phyloP scores from a whole-genome alignment of 345 rosid species.

The Linum trigynum region DNA sequence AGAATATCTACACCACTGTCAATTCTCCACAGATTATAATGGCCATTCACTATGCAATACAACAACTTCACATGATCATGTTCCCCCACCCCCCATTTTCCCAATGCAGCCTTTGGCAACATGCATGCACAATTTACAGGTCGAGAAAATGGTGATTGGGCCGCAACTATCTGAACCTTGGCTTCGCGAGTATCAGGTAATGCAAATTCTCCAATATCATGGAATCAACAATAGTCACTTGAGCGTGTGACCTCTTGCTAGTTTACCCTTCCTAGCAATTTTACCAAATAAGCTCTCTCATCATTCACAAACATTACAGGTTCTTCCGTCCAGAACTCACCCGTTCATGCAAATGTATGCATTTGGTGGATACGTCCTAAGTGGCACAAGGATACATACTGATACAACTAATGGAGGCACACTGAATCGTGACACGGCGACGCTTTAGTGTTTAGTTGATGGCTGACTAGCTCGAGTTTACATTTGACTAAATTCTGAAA shows the following conservation, averaged over 20 bases:
- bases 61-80: neutral
- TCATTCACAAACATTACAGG: constrained; percentile 29
- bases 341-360: constrained; percentile 92
- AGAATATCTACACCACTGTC: too few relatives aligned
- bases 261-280: neutral
- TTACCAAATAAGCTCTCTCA: neutral
- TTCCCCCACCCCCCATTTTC: neutral
- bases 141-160: constrained; percentile 67
- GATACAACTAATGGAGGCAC: constrained; percentile 10
- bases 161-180: constrained; percentile 92
- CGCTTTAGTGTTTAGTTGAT: neutral
- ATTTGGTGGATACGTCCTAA: constrained; percentile 73
- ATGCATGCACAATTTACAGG: constrained; percentile 86
- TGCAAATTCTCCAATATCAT: neutral
- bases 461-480: neutral
- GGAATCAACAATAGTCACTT: neutral
- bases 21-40: neutral
- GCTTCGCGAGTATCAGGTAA: constrained; percentile 89
- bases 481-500: too few relatives aligned
- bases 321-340: constrained; percentile 88
- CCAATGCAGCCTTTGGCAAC: constrained; percentile 60
- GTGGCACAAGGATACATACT: constrained; percentile 51
- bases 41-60: neutral
- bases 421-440: neutral
- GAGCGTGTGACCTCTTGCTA: neutral